phyloP scores from a whole-genome alignment of 805 yeast species.

The Candida tibetensis region DNA sequence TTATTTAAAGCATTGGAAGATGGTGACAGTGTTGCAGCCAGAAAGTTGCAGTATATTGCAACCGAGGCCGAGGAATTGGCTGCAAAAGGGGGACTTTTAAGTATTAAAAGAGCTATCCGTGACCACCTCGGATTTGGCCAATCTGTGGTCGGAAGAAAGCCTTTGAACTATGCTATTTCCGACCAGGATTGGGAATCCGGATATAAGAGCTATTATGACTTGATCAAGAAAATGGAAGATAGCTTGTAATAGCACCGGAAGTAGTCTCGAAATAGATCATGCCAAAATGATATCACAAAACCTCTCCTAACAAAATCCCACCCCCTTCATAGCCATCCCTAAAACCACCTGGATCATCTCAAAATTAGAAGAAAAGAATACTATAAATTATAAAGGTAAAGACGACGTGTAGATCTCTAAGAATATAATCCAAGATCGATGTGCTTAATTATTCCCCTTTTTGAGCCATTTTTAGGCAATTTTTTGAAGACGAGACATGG shows the following conservation, averaged over 20 bases:
- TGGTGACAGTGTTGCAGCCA: conserved; percentile 43
- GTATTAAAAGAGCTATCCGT: conserved; percentile 44
- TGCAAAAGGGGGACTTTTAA: conserved; percentile 43
- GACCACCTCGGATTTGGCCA: conserved; percentile 42
- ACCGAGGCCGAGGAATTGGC: conserved; percentile 48
- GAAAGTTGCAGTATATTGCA: conserved; percentile 38
- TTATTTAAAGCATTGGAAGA: conserved; percentile 36
- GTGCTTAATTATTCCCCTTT: too few species aligned
- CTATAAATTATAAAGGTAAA: too few species aligned
- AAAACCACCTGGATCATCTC: too few species aligned
- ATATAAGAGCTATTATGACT: conserved; percentile 4
- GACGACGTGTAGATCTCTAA: too few species aligned
- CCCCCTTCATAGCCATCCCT: too few species aligned
- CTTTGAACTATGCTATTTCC: conserved; percentile 37
- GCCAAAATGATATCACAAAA: too few species aligned
- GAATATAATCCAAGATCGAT: too few species aligned
- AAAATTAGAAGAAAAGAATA: too few species aligned
- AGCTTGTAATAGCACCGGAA: conserved; percentile 2
- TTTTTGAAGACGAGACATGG: too few species aligned
- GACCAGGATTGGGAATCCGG: conserved; percentile 7
- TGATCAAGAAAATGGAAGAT: conserved; percentile 8
- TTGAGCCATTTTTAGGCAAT: too few species aligned
- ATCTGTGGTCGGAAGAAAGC: conserved; percentile 45
- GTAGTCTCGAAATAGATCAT: too few species aligned
- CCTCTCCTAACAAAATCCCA: too few species aligned